These are phyloP conservation scores for Gynochthodes officinalis DNA, from an alignment of 257 asterid species.

Conservation along the genomic window DNA sequence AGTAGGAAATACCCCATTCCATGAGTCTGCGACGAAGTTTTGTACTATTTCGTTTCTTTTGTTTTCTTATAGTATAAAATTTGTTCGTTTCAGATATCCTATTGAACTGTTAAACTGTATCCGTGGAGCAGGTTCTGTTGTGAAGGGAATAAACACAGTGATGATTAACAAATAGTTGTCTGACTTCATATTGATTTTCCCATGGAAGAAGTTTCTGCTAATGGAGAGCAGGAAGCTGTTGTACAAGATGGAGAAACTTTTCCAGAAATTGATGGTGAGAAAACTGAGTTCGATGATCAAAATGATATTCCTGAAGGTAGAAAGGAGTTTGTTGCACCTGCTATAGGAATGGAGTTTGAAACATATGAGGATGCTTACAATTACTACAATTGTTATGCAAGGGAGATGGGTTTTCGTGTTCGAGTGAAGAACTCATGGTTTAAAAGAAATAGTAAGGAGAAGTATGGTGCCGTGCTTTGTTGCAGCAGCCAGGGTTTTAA, in stretches of 20 bases:
- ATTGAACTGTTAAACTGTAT: background rate
- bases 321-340: constrained; percentile 63
- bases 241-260: constrained; percentile 30
- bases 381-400: constrained; percentile 67
- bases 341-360: constrained; percentile 82
- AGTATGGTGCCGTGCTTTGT: constrained; percentile 87
- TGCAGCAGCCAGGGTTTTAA: constrained; percentile 91
- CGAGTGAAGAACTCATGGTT: constrained; percentile 90
- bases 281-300: constrained; percentile 23
- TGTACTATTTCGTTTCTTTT: background rate
- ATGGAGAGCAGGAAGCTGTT: constrained; percentile 29
- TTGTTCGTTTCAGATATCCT: background rate
- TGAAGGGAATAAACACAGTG: background rate
- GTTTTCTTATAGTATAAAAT: background rate
- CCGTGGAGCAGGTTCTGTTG: background rate
- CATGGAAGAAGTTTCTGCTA: constrained; percentile 55
- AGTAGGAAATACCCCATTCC: background rate
- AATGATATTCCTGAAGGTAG: constrained; percentile 32
- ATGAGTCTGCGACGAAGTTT: background rate
- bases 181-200: constrained; percentile 12
- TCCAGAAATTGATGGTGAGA: constrained; percentile 27
- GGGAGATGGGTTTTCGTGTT: constrained; percentile 73
- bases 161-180: background rate
- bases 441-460: constrained; percentile 84
- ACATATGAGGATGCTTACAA: constrained; percentile 82